These are phyloP conservation scores for Linnemannia schmuckeri DNA, from an alignment of 192 early-diverging fungal genomes.

Conservation along the genomic window DNA sequence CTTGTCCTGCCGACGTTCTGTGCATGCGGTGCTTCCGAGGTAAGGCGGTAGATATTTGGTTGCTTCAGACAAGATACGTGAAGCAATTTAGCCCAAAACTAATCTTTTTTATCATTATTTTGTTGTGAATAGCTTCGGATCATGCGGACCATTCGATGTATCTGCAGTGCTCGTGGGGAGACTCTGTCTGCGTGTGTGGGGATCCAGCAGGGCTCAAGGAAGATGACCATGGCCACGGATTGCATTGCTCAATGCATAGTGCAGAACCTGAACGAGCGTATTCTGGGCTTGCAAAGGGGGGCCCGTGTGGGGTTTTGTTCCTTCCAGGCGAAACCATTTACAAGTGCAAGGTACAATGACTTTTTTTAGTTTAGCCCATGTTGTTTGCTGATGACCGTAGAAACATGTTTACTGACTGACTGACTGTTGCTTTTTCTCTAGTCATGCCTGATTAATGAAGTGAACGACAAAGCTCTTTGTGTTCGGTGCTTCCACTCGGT, in stretches of 20 bases:
- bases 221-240: not conserved
- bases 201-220: conserved; percentile 8
- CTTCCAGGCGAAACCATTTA: conserved; percentile 32
- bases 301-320: conserved; percentile 21
- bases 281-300: conserved; percentile 26
- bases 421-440: not conserved
- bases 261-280: conserved; percentile 29
- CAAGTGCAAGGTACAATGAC: conserved; percentile 32
- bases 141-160: conserved; percentile 47
- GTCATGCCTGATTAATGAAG: conserved; percentile 3
- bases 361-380: not conserved
- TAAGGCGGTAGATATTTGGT: conserved; percentile 2
- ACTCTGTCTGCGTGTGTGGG: conserved; percentile 30
- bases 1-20: conserved; percentile 30
- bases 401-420: not conserved
- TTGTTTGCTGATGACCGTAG: not conserved
- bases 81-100: not conserved
- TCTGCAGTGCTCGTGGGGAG: conserved; percentile 51
- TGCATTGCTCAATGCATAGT: conserved; percentile 40
- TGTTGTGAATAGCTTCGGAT: conserved; percentile 26
- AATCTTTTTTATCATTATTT: not conserved
- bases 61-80: not conserved
- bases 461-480: conserved; percentile 11
- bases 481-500: conserved; percentile 41
- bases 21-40: conserved; percentile 54